Base-by-base conservation (phyloP, 257 asterid species). In the Ilex aquifolium region DNA sequence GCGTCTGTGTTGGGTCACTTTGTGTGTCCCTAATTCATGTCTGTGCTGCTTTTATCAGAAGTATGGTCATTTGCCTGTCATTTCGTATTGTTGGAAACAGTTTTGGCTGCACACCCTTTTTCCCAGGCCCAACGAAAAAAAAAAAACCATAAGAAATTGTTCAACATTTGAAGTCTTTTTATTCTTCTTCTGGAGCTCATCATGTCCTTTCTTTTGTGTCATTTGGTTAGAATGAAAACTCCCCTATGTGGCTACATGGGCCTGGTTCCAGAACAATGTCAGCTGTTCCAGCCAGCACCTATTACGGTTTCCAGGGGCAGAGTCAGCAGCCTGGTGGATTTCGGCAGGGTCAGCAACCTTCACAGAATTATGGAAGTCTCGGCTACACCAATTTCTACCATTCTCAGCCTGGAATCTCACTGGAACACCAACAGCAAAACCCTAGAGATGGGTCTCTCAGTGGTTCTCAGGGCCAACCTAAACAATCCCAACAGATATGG, bases 281-380 rank as follows among this genome's bases (percentile, higher is more conserved):
- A 39, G 90, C 86, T 31, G 80, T 79, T 60, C 95, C 95, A 31
- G 82, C 94, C 7, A 79, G 69, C 72, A 75, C 95, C 5, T 77
- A 82, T 65, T 81, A 80, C 56, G 79, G 73, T 61, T 78, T 81
- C 52, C 90, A 77, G 69, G 86, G 85, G 56, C 97, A 85, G 67
- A 80, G 15, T 29, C 95, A 83, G 76, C 92, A 82, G 73, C 72
- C 87, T 10, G 76, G 79, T 62, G 95, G 90, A 44, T 85, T 78
- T 84, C 73, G 95, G 73, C 99, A 89, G 78, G 95, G 67, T n/a
- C 96, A 85, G 71, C 95, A 92, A 79, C 85, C 89, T 12, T 74
- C 92, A 6, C 95, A 87, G 77, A 90, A 69, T 57, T 86, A 83
- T 55, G 91, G 88, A 57, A 65, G 74, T 16, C 65, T 68, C 14